Evolutionary conservation across 2,329 filamentous ascomycete species (phyloP).

Genomic region (Albophoma yamanashiensis): DNA sequence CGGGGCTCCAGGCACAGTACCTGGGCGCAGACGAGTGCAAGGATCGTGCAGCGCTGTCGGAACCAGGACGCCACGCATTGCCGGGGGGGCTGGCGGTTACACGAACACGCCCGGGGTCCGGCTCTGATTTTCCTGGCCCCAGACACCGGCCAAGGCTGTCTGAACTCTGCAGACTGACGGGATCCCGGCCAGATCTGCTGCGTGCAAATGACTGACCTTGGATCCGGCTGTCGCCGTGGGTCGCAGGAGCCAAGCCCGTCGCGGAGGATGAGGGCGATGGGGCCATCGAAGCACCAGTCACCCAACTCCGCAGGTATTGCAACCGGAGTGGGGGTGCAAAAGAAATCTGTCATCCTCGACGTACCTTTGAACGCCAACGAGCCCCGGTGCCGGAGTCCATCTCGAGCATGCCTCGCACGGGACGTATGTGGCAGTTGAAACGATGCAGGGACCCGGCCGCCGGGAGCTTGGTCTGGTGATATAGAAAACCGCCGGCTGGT

Average conservation of each 20-base stretch:
- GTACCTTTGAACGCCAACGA: background rate
- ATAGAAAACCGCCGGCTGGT: background rate
- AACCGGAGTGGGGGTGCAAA: background rate
- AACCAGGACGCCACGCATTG: constrained; percentile 13
- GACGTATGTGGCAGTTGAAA: background rate
- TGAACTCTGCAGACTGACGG: background rate
- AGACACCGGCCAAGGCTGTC: constrained; percentile 1
- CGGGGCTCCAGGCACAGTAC: constrained; percentile 8
- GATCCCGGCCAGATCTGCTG: background rate
- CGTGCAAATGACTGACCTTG: background rate
- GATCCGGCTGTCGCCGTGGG: background rate
- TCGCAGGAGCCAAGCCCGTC: background rate
- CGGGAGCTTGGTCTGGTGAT: background rate
- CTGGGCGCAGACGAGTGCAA: constrained; percentile 7
- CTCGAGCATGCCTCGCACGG: background rate
- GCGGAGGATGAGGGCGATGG: background rate
- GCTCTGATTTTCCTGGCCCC: constrained; percentile 5
- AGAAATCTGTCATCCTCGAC: background rate
- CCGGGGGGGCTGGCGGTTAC: constrained; percentile 9
- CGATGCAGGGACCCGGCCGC: background rate
- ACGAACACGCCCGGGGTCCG: constrained; percentile 7
- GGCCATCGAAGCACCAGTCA: background rate
- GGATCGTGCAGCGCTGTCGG: constrained; percentile 11
- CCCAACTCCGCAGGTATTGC: background rate
- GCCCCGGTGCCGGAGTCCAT: background rate